These are phyloP conservation scores for Populus ilicifolia DNA, from an alignment of 345 rosid genomes.

Conservation along the genomic window DNA sequence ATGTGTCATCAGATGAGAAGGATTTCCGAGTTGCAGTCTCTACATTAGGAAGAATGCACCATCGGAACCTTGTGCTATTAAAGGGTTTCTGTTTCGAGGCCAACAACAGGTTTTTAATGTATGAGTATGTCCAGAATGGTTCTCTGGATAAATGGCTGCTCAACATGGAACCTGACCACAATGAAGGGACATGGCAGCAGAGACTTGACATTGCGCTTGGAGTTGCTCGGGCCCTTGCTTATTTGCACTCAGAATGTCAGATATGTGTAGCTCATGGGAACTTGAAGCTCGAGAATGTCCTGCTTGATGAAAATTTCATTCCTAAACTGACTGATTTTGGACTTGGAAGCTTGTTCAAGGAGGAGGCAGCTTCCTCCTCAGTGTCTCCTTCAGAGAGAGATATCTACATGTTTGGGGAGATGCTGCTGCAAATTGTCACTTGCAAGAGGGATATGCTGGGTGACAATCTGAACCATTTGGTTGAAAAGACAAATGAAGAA, in stretches of 20 bases:
- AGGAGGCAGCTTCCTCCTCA: slow-evolving; percentile 30
- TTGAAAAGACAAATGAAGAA: slow-evolving; percentile 6
- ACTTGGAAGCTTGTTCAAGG: slow-evolving; percentile 18
- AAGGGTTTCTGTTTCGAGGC: slow-evolving; percentile 38
- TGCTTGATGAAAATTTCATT: slow-evolving; percentile 33
- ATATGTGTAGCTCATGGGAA: slow-evolving; percentile 33
- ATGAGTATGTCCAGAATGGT: slow-evolving; percentile 24
- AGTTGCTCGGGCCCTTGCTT: slow-evolving; percentile 39
- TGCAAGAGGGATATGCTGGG: slow-evolving; percentile 22
- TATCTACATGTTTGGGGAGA: slow-evolving; percentile 35
- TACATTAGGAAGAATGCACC: slow-evolving; percentile 35
- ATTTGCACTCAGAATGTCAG: slow-evolving; percentile 35
- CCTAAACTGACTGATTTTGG: slow-evolving; percentile 38
- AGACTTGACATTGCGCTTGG: slow-evolving; percentile 38
- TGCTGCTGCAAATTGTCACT: slow-evolving; percentile 32
- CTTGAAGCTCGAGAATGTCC: slow-evolving; percentile 32
- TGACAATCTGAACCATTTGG: slow-evolving; percentile 10
- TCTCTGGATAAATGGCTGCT: slow-evolving; percentile 35
- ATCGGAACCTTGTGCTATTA: slow-evolving; percentile 31
- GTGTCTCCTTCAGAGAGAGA: slow-evolving; percentile 30
- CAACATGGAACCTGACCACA: slow-evolving; percentile 8
- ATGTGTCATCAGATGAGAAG: slow-evolving; percentile 16
- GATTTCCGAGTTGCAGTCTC: slow-evolving; percentile 32
- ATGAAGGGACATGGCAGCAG: slow-evolving; percentile 25
- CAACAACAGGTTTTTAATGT: slow-evolving; percentile 16